Evolutionary conservation across 2,329 filamentous ascomycete genomes (phyloP).

Genomic region (Penicillium sp.): DNA sequence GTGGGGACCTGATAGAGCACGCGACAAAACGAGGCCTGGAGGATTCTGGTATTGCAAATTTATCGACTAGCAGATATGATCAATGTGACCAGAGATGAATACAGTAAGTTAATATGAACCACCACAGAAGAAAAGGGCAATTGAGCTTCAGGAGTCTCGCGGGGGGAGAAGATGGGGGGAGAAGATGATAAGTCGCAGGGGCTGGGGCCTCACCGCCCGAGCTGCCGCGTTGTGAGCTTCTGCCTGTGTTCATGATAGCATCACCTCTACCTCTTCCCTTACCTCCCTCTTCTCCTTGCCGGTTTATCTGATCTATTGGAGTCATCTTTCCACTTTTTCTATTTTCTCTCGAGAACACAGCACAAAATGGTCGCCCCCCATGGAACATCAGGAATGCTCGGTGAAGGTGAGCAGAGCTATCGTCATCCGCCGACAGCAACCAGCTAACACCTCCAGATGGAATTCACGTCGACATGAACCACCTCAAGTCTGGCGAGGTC

Average conservation of each 20-base stretch:
- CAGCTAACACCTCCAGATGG: conserved; percentile 65
- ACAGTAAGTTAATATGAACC: conserved; percentile 2
- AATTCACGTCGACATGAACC: conserved; percentile 98
- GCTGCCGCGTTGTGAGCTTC: conserved; percentile 32
- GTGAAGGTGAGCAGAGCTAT: conserved; percentile 40
- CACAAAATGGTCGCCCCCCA: conserved; percentile 42
- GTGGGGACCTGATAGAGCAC: conserved; percentile 6
- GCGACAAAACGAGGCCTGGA: neutral
- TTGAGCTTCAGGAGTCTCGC: conserved; percentile 15
- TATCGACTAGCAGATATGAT: neutral
- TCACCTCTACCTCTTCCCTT: conserved; percentile 12
- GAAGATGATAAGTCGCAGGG: conserved; percentile 13
- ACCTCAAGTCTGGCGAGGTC: conserved; percentile 97
- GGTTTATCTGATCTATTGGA: conserved; percentile 2
- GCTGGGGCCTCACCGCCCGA: conserved; percentile 22
- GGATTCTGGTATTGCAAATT: conserved; percentile 6
- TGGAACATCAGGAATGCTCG: conserved; percentile 43
- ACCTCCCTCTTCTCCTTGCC: conserved; percentile 5
- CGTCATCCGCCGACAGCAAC: conserved; percentile 15
- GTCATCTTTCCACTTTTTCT: neutral
- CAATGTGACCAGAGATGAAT: neutral
- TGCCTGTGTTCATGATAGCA: conserved; percentile 24
- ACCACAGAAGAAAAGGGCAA: neutral
- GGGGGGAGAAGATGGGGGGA: too few species aligned
- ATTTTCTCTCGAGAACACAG: neutral